Conservation (phyloP, 495 filamentous ascomycete species). For the Ascobolus immersus region DNA sequence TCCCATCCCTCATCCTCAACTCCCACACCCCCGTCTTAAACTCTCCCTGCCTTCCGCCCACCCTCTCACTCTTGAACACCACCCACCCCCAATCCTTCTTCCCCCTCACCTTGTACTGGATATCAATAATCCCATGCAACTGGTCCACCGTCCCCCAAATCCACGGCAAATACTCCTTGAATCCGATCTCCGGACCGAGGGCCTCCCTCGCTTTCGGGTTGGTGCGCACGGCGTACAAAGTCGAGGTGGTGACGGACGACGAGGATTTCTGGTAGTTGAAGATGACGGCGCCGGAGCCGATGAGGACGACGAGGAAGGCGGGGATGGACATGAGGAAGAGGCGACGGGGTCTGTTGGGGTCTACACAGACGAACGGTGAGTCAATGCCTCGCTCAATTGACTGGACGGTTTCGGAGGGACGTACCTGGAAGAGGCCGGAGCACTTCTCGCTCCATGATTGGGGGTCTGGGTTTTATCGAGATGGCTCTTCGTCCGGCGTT, state of each 20-base stretch:
- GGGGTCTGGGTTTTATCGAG: too few relatives aligned
- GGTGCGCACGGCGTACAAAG: conserved; percentile 73
- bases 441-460: too few relatives aligned
- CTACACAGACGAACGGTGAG: conserved; percentile 8
- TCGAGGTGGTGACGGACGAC: conserved; percentile 54
- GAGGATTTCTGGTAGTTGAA: conserved; percentile 97
- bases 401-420: too few relatives aligned
- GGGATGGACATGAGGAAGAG: conserved; percentile 28
- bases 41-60: conserved; percentile 42
- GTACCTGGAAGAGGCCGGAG: too few relatives aligned
- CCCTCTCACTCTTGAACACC: conserved; percentile 54
- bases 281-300: conserved; percentile 4
- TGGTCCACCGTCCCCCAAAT: conserved; percentile 85
- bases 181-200: conserved; percentile 83
- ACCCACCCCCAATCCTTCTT: conserved; percentile 45
- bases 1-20: conserved; percentile 49
- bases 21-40: too few relatives aligned
- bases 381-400: too few relatives aligned
- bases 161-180: conserved; percentile 68
- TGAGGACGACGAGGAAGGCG: conserved; percentile 20
- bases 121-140: conserved; percentile 72
- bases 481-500: too few relatives aligned
- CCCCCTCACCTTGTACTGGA: conserved; percentile 67
- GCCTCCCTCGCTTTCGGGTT: conserved; percentile 42
- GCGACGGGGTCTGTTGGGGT: conserved; percentile 12